These are phyloP conservation scores for Neonothopanus nambi DNA, from an alignment of 1,284 basidiomycete genomes.

Conservation along the genomic window DNA sequence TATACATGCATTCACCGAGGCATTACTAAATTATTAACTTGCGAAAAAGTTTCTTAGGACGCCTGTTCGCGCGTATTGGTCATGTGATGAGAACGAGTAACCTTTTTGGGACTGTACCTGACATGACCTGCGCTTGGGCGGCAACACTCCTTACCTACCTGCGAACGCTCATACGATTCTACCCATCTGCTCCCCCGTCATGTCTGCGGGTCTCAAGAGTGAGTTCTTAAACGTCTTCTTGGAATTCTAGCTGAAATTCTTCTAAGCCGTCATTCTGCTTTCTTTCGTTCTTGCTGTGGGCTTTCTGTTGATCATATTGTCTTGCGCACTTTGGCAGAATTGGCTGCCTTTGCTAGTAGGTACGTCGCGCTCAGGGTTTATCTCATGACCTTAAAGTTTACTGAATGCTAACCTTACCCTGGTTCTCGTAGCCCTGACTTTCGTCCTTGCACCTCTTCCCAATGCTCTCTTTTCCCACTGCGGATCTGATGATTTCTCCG, in stretches of 20 bases:
- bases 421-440: slow-evolving; percentile 77
- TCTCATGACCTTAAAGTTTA: neutral
- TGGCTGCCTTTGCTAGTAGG: slow-evolving; percentile 98
- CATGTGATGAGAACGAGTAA: no score
- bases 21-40: no score
- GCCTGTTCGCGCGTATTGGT: no score
- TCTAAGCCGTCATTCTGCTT: slow-evolving; percentile 85
- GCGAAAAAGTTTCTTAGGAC: no score
- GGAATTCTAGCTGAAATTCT: slow-evolving; percentile 1
- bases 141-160: neutral
- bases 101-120: no score
- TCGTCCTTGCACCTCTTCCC: slow-evolving; percentile 93
- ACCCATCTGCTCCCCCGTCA: slow-evolving; percentile 22
- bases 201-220: slow-evolving; percentile 53
- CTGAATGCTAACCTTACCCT: neutral
- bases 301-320: slow-evolving; percentile 96
- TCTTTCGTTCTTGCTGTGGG: slow-evolving; percentile 97
- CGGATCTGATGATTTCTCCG: slow-evolving; percentile 82
- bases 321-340: slow-evolving; percentile 94
- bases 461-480: slow-evolving; percentile 90
- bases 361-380: slow-evolving; percentile 44
- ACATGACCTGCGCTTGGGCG: no score
- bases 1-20: no score
- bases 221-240: slow-evolving; percentile 15
- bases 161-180: neutral